These are phyloP conservation scores for Fragilaria radians DNA, from an alignment of 108 stramenopile species.

Conservation along the genomic window DNA sequence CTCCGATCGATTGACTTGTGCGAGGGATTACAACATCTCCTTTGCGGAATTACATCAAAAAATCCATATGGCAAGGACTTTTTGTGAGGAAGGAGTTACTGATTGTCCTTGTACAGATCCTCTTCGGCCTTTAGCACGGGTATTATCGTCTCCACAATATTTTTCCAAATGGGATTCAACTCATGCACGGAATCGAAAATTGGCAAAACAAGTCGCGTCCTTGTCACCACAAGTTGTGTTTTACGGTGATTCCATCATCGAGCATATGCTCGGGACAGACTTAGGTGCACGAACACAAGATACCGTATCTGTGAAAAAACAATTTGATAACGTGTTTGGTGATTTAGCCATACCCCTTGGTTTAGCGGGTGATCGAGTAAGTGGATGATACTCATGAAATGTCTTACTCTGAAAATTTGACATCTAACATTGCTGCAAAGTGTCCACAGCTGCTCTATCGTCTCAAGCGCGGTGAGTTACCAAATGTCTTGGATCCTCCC, in stretches of 20 bases:
- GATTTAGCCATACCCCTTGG: constrained; percentile 24
- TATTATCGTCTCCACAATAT: neutral
- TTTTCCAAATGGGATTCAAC: neutral
- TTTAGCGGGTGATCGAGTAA: constrained; percentile 34
- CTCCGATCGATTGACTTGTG: neutral
- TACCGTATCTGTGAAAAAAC: constrained; percentile 1
- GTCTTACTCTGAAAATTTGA: neutral
- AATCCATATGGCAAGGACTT: neutral
- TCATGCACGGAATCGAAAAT: neutral
- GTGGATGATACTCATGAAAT: constrained; percentile 4
- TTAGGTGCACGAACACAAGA: constrained; percentile 2
- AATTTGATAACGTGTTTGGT: constrained; percentile 33
- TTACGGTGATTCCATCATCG: constrained; percentile 23
- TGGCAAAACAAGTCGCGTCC: neutral
- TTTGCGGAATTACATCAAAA: neutral
- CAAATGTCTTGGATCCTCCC: constrained; percentile 35
- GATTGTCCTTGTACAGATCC: neutral
- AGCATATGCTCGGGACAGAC: constrained; percentile 9
- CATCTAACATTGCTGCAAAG: constrained; percentile 1
- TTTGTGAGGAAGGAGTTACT: neutral
- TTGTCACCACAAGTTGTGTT: constrained; percentile 14
- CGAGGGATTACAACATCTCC: neutral
- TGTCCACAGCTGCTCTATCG: constrained; percentile 47
- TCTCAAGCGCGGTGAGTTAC: constrained; percentile 48
- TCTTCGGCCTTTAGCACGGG: neutral